Percentiles rank a stretch among this genome's conserved stretches.
phyloP scores from a whole-genome alignment of 495 filamentous ascomycete genomes.

The Arthonia radiata region DNA sequence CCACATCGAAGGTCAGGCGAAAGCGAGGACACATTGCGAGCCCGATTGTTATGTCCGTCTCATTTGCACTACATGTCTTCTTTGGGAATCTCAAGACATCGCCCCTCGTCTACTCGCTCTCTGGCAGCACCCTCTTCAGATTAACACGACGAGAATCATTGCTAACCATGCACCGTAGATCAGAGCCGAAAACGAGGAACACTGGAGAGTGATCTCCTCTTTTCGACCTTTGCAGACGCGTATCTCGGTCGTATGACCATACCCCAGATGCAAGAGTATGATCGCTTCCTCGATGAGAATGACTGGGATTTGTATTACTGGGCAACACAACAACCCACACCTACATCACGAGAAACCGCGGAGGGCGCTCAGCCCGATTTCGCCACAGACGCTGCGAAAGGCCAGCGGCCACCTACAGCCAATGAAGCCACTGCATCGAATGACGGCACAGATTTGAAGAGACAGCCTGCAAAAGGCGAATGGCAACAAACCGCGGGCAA shows the following conservation, averaged over 20 bases:
- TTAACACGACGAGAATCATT: neutral
- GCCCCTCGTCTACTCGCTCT: neutral
- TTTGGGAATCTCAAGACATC: slow-evolving; percentile 3
- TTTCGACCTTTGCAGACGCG: slow-evolving; percentile 78
- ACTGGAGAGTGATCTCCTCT: slow-evolving; percentile 81
- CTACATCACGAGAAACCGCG: slow-evolving; percentile 16
- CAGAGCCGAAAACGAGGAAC: slow-evolving; percentile 93
- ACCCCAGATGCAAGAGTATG: slow-evolving; percentile 58
- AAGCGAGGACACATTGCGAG: slow-evolving; percentile 57
- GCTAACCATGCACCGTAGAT: slow-evolving; percentile 24
- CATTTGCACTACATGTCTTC: slow-evolving; percentile 1
- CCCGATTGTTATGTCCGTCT: slow-evolving; percentile 66
- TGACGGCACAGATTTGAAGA: slow-evolving; percentile 10
- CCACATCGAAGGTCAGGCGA: slow-evolving; percentile 62
- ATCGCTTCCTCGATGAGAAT: slow-evolving; percentile 90
- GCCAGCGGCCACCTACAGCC: slow-evolving; percentile 7
- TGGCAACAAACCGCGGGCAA: slow-evolving; percentile 93
- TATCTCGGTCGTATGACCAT: slow-evolving; percentile 48
- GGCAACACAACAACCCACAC: slow-evolving; percentile 69
- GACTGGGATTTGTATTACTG: slow-evolving; percentile 99
- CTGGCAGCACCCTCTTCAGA: slow-evolving; percentile 2
- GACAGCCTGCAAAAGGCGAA: slow-evolving; percentile 32
- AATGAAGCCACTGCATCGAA: slow-evolving; percentile 16
- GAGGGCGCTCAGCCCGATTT: slow-evolving; percentile 12
- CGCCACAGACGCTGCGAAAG: slow-evolving; percentile 13